Base-by-base conservation (phyloP, 2,329 filamentous ascomycete genomes). In the Talaromyces sp. region DNA sequence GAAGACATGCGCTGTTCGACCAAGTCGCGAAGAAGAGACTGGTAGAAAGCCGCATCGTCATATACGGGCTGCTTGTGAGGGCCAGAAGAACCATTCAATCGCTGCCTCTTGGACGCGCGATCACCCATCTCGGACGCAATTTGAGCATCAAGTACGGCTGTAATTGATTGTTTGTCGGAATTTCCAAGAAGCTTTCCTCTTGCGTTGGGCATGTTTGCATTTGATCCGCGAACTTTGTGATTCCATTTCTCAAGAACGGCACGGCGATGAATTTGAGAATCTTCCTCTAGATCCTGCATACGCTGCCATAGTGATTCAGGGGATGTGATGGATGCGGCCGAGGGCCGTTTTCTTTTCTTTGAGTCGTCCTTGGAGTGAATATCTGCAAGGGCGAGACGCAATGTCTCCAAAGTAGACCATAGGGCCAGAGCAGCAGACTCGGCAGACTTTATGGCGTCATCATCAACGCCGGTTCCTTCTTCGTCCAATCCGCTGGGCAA, bases 11-110 rank as follows among this genome's bases (percentile, higher is more conserved):
- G 88, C 72, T 95, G 91, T 71, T 96, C 91, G 10, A 99, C 89
- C 1, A 99, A 86, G 70, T 96, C 91, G 73, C 96, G 95, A 29
- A 99, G 85, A 2, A 99, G 83, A 14, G 94, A 80, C 72, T 96
- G 91, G 77, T 99, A 99, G 74, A 97, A 97, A 72, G 95, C 88
- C 11, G 90, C 91, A 68, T 99, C 94, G 72, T 97, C 93, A 78
- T 94, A 99, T 66, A 96, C 86, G 74, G 72, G 68, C 87, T 86
- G 66, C 12, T 48, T 27, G 17, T 60, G 43, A 19, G 60, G 50
- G 6, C 64, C 63, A 12, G 60, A 58, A 43, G 61, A 50, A n/a
- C 63, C 53, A n/a, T 46, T 48, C 17, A 61, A 66, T 10, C 73
- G 72, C 6, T 68, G 64, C 51, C 72, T 72, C 56, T 76, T 76